Evolutionary conservation across 495 filamentous ascomycete genomes (phyloP).

Genomic region (Mytilinidion resinicola): DNA sequence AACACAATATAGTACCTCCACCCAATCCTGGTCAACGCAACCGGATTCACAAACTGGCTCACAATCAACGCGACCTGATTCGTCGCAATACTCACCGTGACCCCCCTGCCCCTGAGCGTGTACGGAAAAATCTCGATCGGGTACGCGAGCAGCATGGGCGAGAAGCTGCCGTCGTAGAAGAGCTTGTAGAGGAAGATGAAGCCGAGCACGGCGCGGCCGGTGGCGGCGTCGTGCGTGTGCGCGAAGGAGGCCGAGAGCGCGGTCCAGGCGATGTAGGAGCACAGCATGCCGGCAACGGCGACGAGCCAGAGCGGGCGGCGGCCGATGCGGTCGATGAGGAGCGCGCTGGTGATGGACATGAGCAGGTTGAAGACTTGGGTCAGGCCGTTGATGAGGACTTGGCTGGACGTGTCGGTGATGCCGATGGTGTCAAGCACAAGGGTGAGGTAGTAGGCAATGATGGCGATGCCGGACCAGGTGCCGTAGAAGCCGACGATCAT

Average conservation of each 20-base stretch:
- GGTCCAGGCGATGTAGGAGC: slow-evolving; percentile 45
- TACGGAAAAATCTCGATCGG: slow-evolving; percentile 43
- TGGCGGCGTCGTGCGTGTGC: slow-evolving; percentile 21
- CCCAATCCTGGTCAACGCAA: slow-evolving; percentile 20
- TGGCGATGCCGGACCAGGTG: slow-evolving; percentile 38
- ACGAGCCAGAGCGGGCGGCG: slow-evolving; percentile 53
- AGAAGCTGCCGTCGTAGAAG: slow-evolving; percentile 40
- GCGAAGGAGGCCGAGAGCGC: slow-evolving; percentile 37
- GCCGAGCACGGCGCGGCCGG: slow-evolving; percentile 36
- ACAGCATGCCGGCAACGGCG: slow-evolving; percentile 48
- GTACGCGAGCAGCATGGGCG: slow-evolving; percentile 27
- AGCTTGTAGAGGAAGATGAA: slow-evolving; percentile 44
- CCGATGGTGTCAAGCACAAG: slow-evolving; percentile 47
- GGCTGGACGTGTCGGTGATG: slow-evolving; percentile 43
- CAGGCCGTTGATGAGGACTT: slow-evolving; percentile 48
- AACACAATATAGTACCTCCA: slow-evolving; percentile 30
- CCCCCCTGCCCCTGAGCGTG: slow-evolving; percentile 41
- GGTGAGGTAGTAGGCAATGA: slow-evolving; percentile 38
- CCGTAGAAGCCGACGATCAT: slow-evolving; percentile 35
- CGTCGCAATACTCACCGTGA: slow-evolving; percentile 43
- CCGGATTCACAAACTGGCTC: slow-evolving; percentile 34
- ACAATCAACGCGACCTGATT: slow-evolving; percentile 43
- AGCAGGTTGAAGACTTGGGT: slow-evolving; percentile 52
- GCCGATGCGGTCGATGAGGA: slow-evolving; percentile 50
- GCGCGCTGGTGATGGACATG: slow-evolving; percentile 43